Evolutionary conservation across 2,329 filamentous ascomycete species (phyloP), one percentile per base, ranked within the genome.

Genomic region (Tolypocladium album): DNA sequence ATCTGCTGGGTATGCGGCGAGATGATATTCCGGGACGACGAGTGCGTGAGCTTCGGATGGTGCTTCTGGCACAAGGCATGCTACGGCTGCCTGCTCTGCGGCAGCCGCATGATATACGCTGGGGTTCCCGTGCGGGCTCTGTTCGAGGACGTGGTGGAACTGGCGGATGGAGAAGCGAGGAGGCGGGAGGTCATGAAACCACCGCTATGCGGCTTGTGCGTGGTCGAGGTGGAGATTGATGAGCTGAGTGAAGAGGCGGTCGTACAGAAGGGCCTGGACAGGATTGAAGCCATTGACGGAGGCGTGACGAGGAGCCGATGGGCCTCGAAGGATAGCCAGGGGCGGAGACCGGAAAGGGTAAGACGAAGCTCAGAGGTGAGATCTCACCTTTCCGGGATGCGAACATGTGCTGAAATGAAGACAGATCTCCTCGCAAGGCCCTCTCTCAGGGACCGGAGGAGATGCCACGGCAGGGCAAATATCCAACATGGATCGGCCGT

Each of bases 1-100:
- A 79, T 84, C 58, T 84, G 79, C 68, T 84, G 73, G 82, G 80
- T 79, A 34, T 85, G 82, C 63, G 80, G 82, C 24, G 80, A 83
- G 67, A 69, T 82, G 52, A 75, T 85, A 15, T 75, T 76, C 42
- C 78, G 81, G 34, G 79, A 75, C 0, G 77, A 81, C 31, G 81
- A 84, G 61, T 80, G 79, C 62, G 79, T 84, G 47, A 83, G 80
- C 63, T 73, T 84, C n/a, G 81, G 81, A 0, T 84, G 79, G 82
- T 83, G 80, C 65, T 85, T 85, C 66, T 85, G 81, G 82, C 82
- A 85, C 65, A 73, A 75, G 45, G 73, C 69, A 0, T 85, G 81
- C 67, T 85, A 82, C 67, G 81, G 82, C 20, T 85, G 81, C 66
- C 66, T 85, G 62, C 69, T 84, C 45, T 84, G 74, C 60, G 79